Evolutionary conservation across 768 basidiomycete species (phyloP), one percentile per base, ranked within the genome.

Genomic region (Pisolithus orientalis): DNA sequence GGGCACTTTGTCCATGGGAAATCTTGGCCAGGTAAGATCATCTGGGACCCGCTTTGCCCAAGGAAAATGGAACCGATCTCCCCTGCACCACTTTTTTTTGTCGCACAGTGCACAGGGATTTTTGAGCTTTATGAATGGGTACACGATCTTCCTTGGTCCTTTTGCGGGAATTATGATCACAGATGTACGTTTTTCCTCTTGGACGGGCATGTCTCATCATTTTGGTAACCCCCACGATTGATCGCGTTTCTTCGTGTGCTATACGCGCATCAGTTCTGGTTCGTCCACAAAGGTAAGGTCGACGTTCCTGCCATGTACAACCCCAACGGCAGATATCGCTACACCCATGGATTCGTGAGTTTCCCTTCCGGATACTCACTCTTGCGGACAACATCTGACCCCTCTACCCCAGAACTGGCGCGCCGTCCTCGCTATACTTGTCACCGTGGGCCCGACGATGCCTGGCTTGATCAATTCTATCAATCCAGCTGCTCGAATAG

Each of bases 261-360:
- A 13, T 13, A 34, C 34, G 14, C 34, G 13, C 34, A 32, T 42
- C 61, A 89, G 80, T 91, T 86, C 63, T 93, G 86, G 87, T 63
- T 93, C 44, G 73, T 94, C 16, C 86, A 90, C 62, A 72, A 68
- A 54, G 71, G 83, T 29, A 80, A 79, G 21, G 81, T 91, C 8
- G 87, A 94, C 60, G 86, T 94, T 2, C 87, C 88, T 4, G 82
- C 87, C 2, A 85, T 94, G 78, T 94, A 93, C 62, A 78, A 82
- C 58, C 90, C 87, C 16, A 69, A 80, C 43, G 88, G 89, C 2
- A 76, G 85, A 53, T 94, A 94, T 65, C 72, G 77, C n/a, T 94
- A 92, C 66, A 79, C 73, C 62, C 74, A 75, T 50, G 90, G 91
- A 49, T 76, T 86, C 49, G 89, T 89, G 64, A 55, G 83, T 73